A percentile compares a stretch with the other conserved stretches of the same genome.
These are phyloP conservation scores for Fragaria nilgerrensis DNA, from an alignment of 306 rosid species.

Conservation along the genomic window DNA sequence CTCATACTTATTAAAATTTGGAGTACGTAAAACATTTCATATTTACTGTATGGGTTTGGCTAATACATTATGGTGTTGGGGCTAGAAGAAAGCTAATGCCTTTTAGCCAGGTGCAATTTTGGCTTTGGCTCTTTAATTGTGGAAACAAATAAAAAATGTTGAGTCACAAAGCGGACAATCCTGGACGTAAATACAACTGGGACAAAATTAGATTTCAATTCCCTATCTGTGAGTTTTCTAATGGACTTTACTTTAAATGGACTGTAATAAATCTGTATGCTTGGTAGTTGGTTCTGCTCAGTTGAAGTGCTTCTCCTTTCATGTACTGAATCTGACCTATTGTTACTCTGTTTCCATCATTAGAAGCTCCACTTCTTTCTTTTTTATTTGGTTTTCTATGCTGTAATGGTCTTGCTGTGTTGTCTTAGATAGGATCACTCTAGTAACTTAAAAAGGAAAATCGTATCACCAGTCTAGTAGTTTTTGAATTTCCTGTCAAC, in stretches of 20 bases:
- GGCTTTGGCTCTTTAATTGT: not conserved
- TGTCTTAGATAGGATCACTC: not conserved
- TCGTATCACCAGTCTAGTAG: not conserved
- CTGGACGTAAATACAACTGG: not conserved
- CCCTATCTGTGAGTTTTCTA: not conserved
- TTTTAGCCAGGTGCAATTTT: not conserved
- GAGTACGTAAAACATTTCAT: not conserved
- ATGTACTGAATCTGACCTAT: not conserved
- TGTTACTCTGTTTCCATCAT: not conserved
- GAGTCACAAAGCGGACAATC: not conserved
- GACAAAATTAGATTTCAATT: not conserved
- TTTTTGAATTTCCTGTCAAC: slow-evolving; percentile 3
- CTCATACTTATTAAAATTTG: not conserved
- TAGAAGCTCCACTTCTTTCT: not conserved
- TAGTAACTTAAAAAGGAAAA: not conserved
- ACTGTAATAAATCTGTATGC: not conserved
- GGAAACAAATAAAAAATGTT: not conserved
- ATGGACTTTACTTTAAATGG: not conserved
- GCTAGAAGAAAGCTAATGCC: not conserved
- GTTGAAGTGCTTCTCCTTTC: not conserved
- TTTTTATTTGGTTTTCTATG: not conserved
- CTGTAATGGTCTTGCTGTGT: not conserved
- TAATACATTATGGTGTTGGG: not conserved
- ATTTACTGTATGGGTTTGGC: not conserved
- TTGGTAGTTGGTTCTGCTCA: not conserved